These are phyloP conservation scores for Podaxis sp. DNA, from an alignment of 768 basidiomycete species.

Conservation along the genomic window DNA sequence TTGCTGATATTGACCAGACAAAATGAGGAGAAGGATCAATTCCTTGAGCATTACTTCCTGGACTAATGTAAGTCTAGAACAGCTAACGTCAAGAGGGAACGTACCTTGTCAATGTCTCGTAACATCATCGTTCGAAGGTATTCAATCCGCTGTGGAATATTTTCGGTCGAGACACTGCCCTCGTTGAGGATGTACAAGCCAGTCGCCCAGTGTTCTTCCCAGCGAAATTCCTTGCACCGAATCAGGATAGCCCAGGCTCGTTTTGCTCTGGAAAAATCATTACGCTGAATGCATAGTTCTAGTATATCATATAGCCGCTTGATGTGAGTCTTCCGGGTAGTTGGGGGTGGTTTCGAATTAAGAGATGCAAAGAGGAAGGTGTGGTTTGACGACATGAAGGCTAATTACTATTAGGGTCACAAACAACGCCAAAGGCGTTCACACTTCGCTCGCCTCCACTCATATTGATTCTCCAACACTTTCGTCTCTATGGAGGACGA, in stretches of 20 bases:
- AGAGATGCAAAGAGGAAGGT: constrained; percentile 63
- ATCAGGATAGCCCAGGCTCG: constrained; percentile 73
- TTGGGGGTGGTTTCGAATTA: constrained; percentile 45
- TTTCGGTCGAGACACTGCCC: constrained; percentile 27
- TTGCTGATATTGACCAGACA: constrained; percentile 53
- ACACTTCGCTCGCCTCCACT: background rate
- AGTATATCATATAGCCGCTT: constrained; percentile 74
- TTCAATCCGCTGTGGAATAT: constrained; percentile 38
- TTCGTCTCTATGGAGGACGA: constrained; percentile 63
- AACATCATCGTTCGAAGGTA: constrained; percentile 73
- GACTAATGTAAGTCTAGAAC: constrained; percentile 5
- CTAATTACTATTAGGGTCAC: constrained; percentile 5
- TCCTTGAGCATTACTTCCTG: constrained; percentile 70
- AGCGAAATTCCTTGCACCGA: constrained; percentile 76
- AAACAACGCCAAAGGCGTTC: constrained; percentile 32
- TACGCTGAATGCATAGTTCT: constrained; percentile 65
- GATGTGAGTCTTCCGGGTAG: constrained; percentile 68
- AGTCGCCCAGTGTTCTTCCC: constrained; percentile 70
- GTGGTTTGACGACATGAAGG: constrained; percentile 25
- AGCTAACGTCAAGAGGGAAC: constrained; percentile 17
- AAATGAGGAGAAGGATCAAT: constrained; percentile 65
- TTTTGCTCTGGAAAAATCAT: constrained; percentile 60
- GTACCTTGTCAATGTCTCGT: constrained; percentile 63
- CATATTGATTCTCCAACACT: constrained; percentile 1
- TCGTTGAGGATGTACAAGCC: constrained; percentile 54